phyloP scores from a whole-genome alignment of 495 filamentous ascomycete genomes.

The Thermothielavioides terrestris region DNA sequence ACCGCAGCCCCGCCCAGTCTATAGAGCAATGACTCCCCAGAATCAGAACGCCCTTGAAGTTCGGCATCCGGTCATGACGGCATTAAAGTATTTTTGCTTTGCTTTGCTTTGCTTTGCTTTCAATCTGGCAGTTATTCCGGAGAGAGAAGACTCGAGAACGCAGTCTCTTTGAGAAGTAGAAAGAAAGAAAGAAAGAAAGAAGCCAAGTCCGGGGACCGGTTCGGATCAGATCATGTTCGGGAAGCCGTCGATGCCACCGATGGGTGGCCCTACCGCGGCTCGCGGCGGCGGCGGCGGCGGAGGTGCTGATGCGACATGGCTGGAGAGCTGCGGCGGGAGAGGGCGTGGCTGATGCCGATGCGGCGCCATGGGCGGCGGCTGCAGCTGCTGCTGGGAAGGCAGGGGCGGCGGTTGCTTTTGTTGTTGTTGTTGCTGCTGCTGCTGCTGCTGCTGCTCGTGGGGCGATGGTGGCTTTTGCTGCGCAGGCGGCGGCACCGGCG shows the following conservation, averaged over 20 bases:
- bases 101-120: neutral
- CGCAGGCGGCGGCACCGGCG: constrained; percentile 2
- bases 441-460: constrained; percentile 24
- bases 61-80: neutral
- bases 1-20: too few species aligned
- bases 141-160: too few species aligned
- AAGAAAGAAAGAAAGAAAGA: constrained; percentile 10
- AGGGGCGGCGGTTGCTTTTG: constrained; percentile 8
- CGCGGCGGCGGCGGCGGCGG: constrained; percentile 24
- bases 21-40: too few species aligned
- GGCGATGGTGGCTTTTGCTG: constrained; percentile 23
- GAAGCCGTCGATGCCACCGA: constrained; percentile 21
- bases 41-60: too few species aligned
- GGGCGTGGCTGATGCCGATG: constrained; percentile 16
- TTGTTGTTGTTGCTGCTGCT: constrained; percentile 13
- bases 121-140: neutral
- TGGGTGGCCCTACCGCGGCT: neutral
- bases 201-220: too few species aligned
- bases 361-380: constrained; percentile 18
- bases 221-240: constrained; percentile 42
- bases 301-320: constrained; percentile 1
- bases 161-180: neutral
- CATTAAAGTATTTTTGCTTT: neutral
- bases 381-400: constrained; percentile 15
- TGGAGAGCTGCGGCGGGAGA: constrained; percentile 25